Evolutionary conservation across 805 yeast genomes (phyloP).

Genomic region (Candida vartiovaarae): DNA sequence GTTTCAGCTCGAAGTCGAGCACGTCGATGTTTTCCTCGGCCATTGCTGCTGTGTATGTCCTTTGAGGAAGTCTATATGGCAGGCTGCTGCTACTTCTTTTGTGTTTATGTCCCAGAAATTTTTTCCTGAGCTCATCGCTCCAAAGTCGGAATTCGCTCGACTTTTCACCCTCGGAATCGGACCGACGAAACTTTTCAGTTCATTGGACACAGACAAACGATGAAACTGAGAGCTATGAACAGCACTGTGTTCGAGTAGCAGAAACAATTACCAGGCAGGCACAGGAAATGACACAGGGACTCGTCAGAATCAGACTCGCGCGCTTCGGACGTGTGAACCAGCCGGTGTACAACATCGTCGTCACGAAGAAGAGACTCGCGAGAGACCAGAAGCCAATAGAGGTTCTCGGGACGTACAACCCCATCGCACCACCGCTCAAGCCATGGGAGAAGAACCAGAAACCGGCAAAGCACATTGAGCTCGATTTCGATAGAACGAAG

Average conservation of each 20-base stretch:
- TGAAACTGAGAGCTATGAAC: too few species aligned
- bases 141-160: too few species aligned
- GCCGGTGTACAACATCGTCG: slow-evolving; percentile 91
- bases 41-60: too few species aligned
- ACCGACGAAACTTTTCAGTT: too few species aligned
- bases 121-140: too few species aligned
- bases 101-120: too few species aligned
- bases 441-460: slow-evolving; percentile 48
- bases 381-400: slow-evolving; percentile 86
- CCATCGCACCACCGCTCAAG: slow-evolving; percentile 64
- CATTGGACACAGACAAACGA: too few species aligned
- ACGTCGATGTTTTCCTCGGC: slow-evolving; percentile 12
- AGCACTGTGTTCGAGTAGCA: not conserved
- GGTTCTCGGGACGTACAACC: slow-evolving; percentile 90
- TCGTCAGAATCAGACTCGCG: slow-evolving; percentile 83
- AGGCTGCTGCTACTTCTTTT: too few species aligned
- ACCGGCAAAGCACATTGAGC: slow-evolving; percentile 69
- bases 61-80: too few species aligned
- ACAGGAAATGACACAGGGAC: slow-evolving; percentile 46
- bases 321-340: slow-evolving; percentile 85
- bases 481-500: slow-evolving; percentile 84
- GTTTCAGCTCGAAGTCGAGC: slow-evolving; percentile 43
- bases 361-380: slow-evolving; percentile 68
- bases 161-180: too few species aligned
- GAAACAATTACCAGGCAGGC: not conserved